Percentiles rank a stretch among this genome's conserved stretches.
phyloP scores from a whole-genome alignment of 208 protist species.

The Leishmania turanica region DNA sequence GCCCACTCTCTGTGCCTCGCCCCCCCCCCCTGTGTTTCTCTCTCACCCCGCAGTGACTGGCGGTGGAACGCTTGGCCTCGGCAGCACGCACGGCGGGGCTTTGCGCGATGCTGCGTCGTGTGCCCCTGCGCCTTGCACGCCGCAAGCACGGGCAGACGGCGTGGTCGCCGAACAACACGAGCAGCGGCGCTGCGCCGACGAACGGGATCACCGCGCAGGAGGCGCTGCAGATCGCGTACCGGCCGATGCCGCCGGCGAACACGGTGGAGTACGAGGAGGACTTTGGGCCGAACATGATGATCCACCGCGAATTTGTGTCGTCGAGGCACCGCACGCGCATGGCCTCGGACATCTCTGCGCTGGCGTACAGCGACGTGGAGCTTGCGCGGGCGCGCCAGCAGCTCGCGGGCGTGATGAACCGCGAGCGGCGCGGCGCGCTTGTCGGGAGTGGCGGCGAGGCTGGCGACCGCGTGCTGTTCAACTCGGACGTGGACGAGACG shows the following conservation, averaged over 20 bases:
- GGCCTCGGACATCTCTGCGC: constrained; percentile 53
- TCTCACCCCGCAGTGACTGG: background rate
- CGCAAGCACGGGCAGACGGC: constrained; percentile 69
- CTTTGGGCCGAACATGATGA: constrained; percentile 83
- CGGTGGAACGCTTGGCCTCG: background rate
- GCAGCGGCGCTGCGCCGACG: constrained; percentile 61
- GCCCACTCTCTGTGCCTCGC: background rate
- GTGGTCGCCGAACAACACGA: constrained; percentile 78
- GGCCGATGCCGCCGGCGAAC: constrained; percentile 72
- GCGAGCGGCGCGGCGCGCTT: constrained; percentile 61
- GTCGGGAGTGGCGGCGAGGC: constrained; percentile 44
- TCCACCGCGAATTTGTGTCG: constrained; percentile 88
- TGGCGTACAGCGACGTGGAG: constrained; percentile 82
- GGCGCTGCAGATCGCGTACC: constrained; percentile 81
- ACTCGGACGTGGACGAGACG: constrained; percentile 65
- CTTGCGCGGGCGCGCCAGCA: constrained; percentile 57
- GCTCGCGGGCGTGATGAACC: constrained; percentile 80
- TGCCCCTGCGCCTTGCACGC: constrained; percentile 30
- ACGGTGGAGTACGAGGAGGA: constrained; percentile 91
- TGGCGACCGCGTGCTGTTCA: constrained; percentile 62
- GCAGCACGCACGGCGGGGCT: background rate
- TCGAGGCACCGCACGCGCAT: constrained; percentile 59
- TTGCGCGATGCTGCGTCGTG: constrained; percentile 33
- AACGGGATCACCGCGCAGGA: constrained; percentile 78
- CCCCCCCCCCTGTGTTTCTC: background rate